phyloP scores from a whole-genome alignment of 495 filamentous ascomycete genomes.

The Bombardia bombarda region DNA sequence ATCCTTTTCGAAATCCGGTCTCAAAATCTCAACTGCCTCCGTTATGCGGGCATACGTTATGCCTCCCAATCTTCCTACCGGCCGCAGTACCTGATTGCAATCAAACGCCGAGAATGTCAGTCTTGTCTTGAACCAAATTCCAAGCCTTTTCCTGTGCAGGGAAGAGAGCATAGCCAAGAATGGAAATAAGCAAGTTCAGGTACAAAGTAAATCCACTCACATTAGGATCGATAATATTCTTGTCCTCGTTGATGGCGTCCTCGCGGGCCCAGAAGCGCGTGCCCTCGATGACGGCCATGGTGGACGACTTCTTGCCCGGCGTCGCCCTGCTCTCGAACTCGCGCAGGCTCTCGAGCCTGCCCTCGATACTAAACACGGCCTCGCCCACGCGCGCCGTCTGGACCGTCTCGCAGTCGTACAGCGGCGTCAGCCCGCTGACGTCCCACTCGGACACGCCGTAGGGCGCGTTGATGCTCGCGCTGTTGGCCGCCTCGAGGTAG shows the following conservation, averaged over 20 bases:
- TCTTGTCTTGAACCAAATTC: not conserved
- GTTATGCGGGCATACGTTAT: conserved; percentile 70
- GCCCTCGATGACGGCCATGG: conserved; percentile 75
- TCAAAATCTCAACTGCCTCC: conserved; percentile 66
- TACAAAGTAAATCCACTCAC: conserved; percentile 13
- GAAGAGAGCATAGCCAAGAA: no score
- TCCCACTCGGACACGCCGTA: conserved; percentile 77
- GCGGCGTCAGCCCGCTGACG: conserved; percentile 66
- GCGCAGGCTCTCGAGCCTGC: conserved; percentile 59
- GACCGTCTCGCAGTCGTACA: conserved; percentile 53
- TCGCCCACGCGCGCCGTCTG: conserved; percentile 69
- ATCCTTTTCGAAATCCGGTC: conserved; percentile 57
- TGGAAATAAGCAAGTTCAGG: no score
- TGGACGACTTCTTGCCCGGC: conserved; percentile 65
- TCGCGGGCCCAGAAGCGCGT: conserved; percentile 83
- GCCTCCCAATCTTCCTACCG: conserved; percentile 73
- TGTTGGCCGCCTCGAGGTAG: conserved; percentile 84
- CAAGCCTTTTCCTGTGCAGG: no score
- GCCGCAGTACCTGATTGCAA: conserved; percentile 51
- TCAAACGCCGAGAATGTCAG: not conserved
- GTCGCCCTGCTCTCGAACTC: conserved; percentile 65
- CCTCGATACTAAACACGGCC: conserved; percentile 75
- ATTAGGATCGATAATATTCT: conserved; percentile 60
- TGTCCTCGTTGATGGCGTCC: conserved; percentile 75
- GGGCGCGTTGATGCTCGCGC: conserved; percentile 66